phyloP scores from a whole-genome alignment of 2,329 filamentous ascomycete species.

The Cytospora leucostoma region DNA sequence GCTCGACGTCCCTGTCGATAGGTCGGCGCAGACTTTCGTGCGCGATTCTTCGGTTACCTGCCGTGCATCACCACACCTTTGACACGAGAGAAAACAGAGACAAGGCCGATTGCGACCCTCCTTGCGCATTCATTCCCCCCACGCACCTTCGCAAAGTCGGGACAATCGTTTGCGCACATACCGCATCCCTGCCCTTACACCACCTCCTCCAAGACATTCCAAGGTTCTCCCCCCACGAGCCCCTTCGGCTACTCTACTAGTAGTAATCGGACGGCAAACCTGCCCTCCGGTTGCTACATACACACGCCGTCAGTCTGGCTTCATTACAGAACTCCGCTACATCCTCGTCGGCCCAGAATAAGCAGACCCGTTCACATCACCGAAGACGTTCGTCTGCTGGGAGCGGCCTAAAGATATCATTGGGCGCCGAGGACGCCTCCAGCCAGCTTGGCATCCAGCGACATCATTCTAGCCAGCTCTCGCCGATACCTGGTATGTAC shows the following conservation, averaged over 20 bases:
- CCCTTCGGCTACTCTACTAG: slow-evolving; percentile 10
- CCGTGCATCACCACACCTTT: neutral
- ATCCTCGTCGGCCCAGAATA: slow-evolving; percentile 53
- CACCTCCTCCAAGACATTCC: slow-evolving; percentile 2
- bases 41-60: neutral
- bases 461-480: slow-evolving; percentile 45
- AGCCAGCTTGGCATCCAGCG: slow-evolving; percentile 42
- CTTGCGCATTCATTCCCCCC: slow-evolving; percentile 8
- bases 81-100: neutral
- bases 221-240: slow-evolving; percentile 12
- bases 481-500: slow-evolving; percentile 59
- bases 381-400: slow-evolving; percentile 52
- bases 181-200: slow-evolving; percentile 20
- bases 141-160: slow-evolving; percentile 4
- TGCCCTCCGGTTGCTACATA: slow-evolving; percentile 32
- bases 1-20: neutral
- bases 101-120: neutral
- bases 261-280: slow-evolving; percentile 20
- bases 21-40: neutral
- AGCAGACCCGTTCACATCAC: slow-evolving; percentile 50
- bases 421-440: slow-evolving; percentile 37
- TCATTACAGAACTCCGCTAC: slow-evolving; percentile 50
- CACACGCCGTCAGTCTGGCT: slow-evolving; percentile 49
- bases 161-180: neutral
- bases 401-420: slow-evolving; percentile 37